Conservation (phyloP, 2,329 filamentous ascomycete species). For the Fusarium hainanense region DNA sequence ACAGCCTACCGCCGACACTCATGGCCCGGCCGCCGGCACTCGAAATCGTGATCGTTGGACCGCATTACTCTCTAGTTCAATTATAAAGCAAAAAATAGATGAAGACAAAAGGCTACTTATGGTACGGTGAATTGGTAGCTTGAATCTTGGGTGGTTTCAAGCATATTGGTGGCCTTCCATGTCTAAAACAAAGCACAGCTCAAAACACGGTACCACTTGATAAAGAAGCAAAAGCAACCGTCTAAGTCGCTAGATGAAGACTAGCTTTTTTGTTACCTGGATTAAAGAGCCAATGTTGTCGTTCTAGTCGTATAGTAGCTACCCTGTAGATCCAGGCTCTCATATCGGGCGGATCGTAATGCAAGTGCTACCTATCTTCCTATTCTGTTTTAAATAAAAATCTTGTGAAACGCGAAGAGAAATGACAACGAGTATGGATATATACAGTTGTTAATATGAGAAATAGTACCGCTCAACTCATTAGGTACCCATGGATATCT, state of each 20-base stretch:
- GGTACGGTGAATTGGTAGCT: not conserved
- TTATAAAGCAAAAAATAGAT: not conserved
- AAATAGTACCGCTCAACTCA: not conserved
- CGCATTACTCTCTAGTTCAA: not conserved
- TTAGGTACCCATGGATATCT: not conserved
- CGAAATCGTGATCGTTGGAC: not conserved
- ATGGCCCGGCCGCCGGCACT: not conserved
- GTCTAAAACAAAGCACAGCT: not conserved
- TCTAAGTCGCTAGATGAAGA: not conserved
- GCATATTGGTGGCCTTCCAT: not conserved
- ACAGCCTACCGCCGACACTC: not conserved
- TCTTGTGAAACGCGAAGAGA: not conserved
- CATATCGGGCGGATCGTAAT: not conserved
- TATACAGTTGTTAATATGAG: not conserved
- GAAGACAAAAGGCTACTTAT: not conserved
- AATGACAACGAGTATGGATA: not conserved
- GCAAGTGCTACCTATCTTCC: not conserved
- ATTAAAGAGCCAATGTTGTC: not conserved
- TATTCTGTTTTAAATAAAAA: fast-evolving
- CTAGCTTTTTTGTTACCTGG: no score
- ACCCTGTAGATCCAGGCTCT: not conserved
- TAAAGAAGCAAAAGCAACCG: not conserved
- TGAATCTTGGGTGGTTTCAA: not conserved
- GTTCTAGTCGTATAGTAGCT: not conserved
- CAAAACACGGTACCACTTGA: not conserved